Evolutionary conservation across 2,329 filamentous ascomycete genomes (phyloP), one percentile per base, ranked within the genome.

Genomic region (Clathrospora elynae): DNA sequence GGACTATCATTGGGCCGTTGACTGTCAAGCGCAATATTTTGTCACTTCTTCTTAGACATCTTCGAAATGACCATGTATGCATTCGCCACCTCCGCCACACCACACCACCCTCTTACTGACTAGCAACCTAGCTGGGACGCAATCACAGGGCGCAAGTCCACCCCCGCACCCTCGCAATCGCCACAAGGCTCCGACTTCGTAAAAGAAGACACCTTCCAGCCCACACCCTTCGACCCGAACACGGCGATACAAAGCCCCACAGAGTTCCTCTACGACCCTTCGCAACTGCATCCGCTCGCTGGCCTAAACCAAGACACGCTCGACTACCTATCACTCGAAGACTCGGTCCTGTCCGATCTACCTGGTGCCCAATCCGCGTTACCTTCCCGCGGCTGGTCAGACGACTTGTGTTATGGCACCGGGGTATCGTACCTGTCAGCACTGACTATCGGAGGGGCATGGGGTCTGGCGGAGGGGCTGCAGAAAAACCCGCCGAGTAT

Each of bases 391-490:
- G 93, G 93, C 69, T 99, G 95, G 84, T 95, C 91, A 49, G 93
- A 99, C 69, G 93, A 99, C 71, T 83, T 99, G 47, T 97, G 93
- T 75, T 99, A 99, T 71, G 93, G 95, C 66, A 95, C 93, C 14
- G 93, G 93, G 61, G 85, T 92, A 51, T 96, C 90, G 67, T 99
- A 99, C 70, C 78, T 99, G 48, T 78, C 88, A n/a, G 93, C 88
- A 5, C 77, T 99, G 62, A 81, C 86, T 26, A 69, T 95, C 56
- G 93, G 93, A 71, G 93, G 93, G 57, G 85, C 83, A 43, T 97
- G 92, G 92, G 93, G 93, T 50, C 72, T 99, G 58, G 86, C 88
- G 55, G 93, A 99, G 73, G 93, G 93, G 8, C 75, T 97, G 61
- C 84, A 85, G 65, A 85, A 87, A 71, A 78, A 80, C 48, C 81